Percentiles rank a stretch among this genome's conserved stretches.
These are phyloP conservation scores for Blastobotrys parvus DNA, from an alignment of 805 yeast species.

Conservation along the genomic window DNA sequence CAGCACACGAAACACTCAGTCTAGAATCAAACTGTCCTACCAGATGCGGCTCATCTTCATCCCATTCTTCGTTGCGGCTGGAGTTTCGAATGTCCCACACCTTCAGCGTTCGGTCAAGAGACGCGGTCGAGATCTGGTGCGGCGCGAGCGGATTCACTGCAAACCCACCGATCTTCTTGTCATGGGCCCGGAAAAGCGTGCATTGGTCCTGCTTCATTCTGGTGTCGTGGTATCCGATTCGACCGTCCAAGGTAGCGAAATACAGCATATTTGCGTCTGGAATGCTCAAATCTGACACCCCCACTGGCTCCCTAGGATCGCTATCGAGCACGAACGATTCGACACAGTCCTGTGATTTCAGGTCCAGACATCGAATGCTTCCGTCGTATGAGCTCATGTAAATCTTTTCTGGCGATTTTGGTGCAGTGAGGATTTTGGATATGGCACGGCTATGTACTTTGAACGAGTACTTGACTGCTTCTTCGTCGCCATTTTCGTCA, in stretches of 20 bases:
- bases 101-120: constrained; percentile 76
- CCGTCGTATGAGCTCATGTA: constrained; percentile 83
- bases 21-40: constrained; percentile 63
- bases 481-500: constrained; percentile 27
- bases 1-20: constrained; percentile 75
- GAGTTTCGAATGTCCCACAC: constrained; percentile 77
- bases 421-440: constrained; percentile 50
- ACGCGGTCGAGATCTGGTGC: constrained; percentile 73
- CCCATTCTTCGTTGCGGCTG: constrained; percentile 8
- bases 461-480: constrained; percentile 47
- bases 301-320: constrained; percentile 38
- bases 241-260: constrained; percentile 73
- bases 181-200: constrained; percentile 55
- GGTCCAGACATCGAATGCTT: constrained; percentile 63
- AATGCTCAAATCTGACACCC: constrained; percentile 67
- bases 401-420: constrained; percentile 43
- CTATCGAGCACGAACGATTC: constrained; percentile 54
- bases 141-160: constrained; percentile 60
- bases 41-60: constrained; percentile 37
- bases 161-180: constrained; percentile 90
- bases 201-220: constrained; percentile 38
- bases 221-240: constrained; percentile 65
- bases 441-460: constrained; percentile 72
- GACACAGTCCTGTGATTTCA: constrained; percentile 47
- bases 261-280: constrained; percentile 52